These are phyloP conservation scores for Chaetomium strumarium DNA, from an alignment of 2,329 filamentous ascomycete species.

Conservation along the genomic window DNA sequence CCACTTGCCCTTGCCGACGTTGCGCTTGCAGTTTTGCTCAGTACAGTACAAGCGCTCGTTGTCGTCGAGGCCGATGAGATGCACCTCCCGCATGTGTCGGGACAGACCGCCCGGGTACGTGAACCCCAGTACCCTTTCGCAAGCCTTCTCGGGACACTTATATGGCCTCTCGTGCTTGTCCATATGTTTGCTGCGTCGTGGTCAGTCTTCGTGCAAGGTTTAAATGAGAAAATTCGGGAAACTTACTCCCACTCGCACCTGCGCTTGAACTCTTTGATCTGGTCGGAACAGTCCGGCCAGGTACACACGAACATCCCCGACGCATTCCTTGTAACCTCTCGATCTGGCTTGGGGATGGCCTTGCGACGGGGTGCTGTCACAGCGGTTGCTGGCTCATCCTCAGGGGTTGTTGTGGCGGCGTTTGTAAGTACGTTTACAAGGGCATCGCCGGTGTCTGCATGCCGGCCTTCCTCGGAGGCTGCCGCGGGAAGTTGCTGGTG, in stretches of 20 bases:
- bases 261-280: slow-evolving; percentile 62
- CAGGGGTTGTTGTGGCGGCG: slow-evolving; percentile 22
- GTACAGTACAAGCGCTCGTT: slow-evolving; percentile 84
- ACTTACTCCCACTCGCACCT: slow-evolving; percentile 94
- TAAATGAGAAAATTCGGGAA: neutral
- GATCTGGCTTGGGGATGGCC: slow-evolving; percentile 53
- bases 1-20: slow-evolving; percentile 77
- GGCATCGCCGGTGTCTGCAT: slow-evolving; percentile 35
- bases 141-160: slow-evolving; percentile 73
- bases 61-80: slow-evolving; percentile 78
- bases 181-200: slow-evolving; percentile 78
- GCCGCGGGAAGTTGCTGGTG: neutral
- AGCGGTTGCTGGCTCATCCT: slow-evolving; percentile 26
- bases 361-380: slow-evolving; percentile 39
- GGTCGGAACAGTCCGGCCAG: slow-evolving; percentile 61
- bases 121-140: slow-evolving; percentile 88
- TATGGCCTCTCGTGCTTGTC: slow-evolving; percentile 96
- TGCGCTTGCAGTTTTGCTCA: slow-evolving; percentile 80
- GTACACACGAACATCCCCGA: slow-evolving; percentile 75
- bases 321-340: slow-evolving; percentile 53
- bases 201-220: slow-evolving; percentile 5
- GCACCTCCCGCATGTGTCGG: slow-evolving; percentile 88
- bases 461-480: too few relatives aligned
- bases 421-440: slow-evolving; percentile 30
- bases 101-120: slow-evolving; percentile 89